A percentile compares a stretch with the other conserved stretches of the same genome.
phyloP scores from a whole-genome alignment of 2,329 filamentous ascomycete species.

The Aureobasidium sp. region DNA sequence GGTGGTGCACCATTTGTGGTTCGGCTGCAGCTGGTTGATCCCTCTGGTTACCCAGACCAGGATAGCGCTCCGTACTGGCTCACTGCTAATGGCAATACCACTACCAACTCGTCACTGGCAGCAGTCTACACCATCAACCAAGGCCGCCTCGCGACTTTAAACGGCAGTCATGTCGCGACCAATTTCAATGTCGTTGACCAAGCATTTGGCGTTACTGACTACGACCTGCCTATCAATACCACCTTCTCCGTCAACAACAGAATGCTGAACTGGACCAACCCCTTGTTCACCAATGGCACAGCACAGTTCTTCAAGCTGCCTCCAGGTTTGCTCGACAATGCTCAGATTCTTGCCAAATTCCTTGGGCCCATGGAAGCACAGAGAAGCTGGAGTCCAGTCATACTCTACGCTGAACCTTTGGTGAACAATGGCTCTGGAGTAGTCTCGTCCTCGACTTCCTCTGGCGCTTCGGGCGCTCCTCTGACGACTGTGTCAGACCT shows the following conservation, averaged over 20 bases:
- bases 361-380: slow-evolving; percentile 22
- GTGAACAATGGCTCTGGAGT: not conserved
- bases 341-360: slow-evolving; percentile 26
- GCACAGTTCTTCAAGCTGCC: slow-evolving; percentile 29
- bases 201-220: slow-evolving; percentile 24
- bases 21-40: slow-evolving; percentile 23
- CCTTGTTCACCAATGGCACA: slow-evolving; percentile 25
- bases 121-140: slow-evolving; percentile 26
- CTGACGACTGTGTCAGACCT: not conserved
- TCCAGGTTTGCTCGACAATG: slow-evolving; percentile 22
- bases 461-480: not conserved
- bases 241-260: slow-evolving; percentile 25
- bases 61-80: slow-evolving; percentile 22
- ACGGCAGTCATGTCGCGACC: slow-evolving; percentile 24
- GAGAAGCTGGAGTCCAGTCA: slow-evolving; percentile 25
- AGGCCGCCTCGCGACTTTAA: slow-evolving; percentile 21
- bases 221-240: slow-evolving; percentile 23
- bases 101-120: slow-evolving; percentile 25
- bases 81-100: slow-evolving; percentile 28
- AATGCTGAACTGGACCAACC: slow-evolving; percentile 28
- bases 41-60: slow-evolving; percentile 14
- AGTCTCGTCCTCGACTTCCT: not conserved
- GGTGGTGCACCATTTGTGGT: slow-evolving; percentile 28
- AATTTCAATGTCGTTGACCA: slow-evolving; percentile 20
- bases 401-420: slow-evolving; percentile 22